Evolutionary conservation across 139 green algal species (phyloP).

Genomic region (Micractinium sp.): DNA sequence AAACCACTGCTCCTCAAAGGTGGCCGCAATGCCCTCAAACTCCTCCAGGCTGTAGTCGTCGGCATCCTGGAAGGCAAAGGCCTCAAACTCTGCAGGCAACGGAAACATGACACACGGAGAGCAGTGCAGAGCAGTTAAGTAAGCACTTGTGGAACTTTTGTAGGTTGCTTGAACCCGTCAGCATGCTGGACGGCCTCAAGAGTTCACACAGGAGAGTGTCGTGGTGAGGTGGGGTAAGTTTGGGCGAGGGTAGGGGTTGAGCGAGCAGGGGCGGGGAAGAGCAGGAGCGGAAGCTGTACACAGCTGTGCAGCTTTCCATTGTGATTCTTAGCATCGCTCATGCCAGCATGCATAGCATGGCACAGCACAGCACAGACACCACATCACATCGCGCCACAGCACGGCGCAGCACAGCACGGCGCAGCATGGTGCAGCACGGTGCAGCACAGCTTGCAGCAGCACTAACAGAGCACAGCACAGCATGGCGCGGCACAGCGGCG

Average conservation of each 20-base stretch:
- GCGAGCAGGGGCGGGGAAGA: too few relatives aligned
- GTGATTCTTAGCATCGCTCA: too few relatives aligned
- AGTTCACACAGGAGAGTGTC: too few relatives aligned
- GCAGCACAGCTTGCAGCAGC: neutral
- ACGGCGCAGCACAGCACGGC: neutral
- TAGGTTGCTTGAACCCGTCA: slow-evolving; percentile 12
- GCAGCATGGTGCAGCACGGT: neutral
- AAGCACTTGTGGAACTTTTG: slow-evolving; percentile 61
- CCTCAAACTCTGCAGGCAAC: slow-evolving; percentile 20
- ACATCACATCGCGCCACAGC: neutral
- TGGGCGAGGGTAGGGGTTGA: too few relatives aligned
- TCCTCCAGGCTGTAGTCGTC: slow-evolving; percentile 71
- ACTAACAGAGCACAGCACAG: neutral
- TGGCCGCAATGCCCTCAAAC: slow-evolving; percentile 61
- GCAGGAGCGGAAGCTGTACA: too few relatives aligned
- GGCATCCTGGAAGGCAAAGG: slow-evolving; percentile 58
- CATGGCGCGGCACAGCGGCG: neutral
- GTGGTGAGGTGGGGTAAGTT: too few relatives aligned
- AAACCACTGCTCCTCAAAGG: slow-evolving; percentile 65
- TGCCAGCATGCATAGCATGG: too few relatives aligned
- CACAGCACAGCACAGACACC: too few relatives aligned
- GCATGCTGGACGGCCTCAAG: slow-evolving; percentile 37
- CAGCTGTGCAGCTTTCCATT: too few relatives aligned
- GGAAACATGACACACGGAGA: neutral
- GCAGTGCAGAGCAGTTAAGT: too few relatives aligned